Evolutionary conservation across 345 rosid genomes (phyloP).

Genomic region (Hibiscus syriacus): DNA sequence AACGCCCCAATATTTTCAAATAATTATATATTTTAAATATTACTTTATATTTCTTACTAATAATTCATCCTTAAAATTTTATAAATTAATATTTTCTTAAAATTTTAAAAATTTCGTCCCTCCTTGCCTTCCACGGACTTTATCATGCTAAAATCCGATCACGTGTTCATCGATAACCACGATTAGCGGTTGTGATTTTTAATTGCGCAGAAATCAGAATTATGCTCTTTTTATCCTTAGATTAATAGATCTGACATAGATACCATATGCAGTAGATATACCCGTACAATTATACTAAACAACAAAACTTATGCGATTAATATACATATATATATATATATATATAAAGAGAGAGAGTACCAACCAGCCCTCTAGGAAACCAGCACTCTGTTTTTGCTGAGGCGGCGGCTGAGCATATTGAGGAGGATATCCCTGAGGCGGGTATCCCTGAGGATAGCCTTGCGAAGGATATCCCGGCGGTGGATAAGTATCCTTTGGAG

Average conservation of each 20-base stretch:
- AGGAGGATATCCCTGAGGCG: not conserved
- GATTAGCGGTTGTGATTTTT: not conserved
- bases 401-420: conserved; percentile 61
- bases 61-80: too few relatives aligned
- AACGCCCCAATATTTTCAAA: too few relatives aligned
- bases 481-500: not conserved
- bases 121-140: too few relatives aligned
- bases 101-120: too few relatives aligned
- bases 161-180: too few relatives aligned
- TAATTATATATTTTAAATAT: too few relatives aligned
- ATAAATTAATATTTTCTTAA: too few relatives aligned
- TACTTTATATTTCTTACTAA: too few relatives aligned
- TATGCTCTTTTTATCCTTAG: not conserved
- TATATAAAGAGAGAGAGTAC: not conserved
- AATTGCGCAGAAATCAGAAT: not conserved
- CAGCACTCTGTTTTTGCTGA: conserved; percentile 35
- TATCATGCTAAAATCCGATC: not conserved
- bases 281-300: not conserved
- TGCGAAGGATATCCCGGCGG: not conserved
- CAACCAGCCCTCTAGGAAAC: conserved; percentile 28
- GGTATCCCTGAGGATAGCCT: not conserved
- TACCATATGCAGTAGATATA: not conserved
- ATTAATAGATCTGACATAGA: not conserved
- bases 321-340: too few relatives aligned
- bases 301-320: not conserved